Evolutionary conservation across 805 yeast genomes (phyloP), one percentile per base, ranked within the genome.

Genomic region (Schizosaccharomyces japonicus): DNA sequence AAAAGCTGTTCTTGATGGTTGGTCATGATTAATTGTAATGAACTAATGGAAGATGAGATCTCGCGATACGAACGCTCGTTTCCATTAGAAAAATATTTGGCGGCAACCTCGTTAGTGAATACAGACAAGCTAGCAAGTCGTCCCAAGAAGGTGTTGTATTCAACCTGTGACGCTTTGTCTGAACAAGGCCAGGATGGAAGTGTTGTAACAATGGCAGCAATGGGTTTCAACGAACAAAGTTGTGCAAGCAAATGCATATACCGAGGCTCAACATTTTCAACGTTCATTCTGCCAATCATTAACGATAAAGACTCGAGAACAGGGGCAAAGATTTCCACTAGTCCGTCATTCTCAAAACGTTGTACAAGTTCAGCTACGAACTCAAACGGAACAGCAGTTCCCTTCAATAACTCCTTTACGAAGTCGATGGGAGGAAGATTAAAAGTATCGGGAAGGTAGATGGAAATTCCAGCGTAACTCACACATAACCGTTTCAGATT

Each of bases 91-190:
- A 56, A 52, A 33, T 55, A 51, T 3, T 46, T 40, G 46, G 21
- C 11, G 23, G 31, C 39, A 36, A 30, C 29, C 29, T 49, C 33
- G 25, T 44, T 23, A 11, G 28, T 25, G 21, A 23, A 29, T 21
- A 17, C 27, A 25, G 39, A 47, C 23, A 33, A n/a, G 19, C 23
- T 19, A n/a, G 31, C n/a, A 13, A 31, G 25, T 29, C 26, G 28
- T 49, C 95, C 96, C 48, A 87, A 62, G 15, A 81, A 60, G 0
- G 94, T 73, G 23, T 66, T 65, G 13, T 63, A 63, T 56, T 80
- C 92, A 55, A 71, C 70, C 44, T 69, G 67, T 15, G 69, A 60
- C 1, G 78, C 73, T 8, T 69, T 62, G 46, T 66, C 61, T 5
- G 67, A 66, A 1, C 68, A 72, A 66, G 55, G 62, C 61, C 57